Evolutionary conservation across 768 basidiomycete species (phyloP).

Genomic region (Auricularia sp.): DNA sequence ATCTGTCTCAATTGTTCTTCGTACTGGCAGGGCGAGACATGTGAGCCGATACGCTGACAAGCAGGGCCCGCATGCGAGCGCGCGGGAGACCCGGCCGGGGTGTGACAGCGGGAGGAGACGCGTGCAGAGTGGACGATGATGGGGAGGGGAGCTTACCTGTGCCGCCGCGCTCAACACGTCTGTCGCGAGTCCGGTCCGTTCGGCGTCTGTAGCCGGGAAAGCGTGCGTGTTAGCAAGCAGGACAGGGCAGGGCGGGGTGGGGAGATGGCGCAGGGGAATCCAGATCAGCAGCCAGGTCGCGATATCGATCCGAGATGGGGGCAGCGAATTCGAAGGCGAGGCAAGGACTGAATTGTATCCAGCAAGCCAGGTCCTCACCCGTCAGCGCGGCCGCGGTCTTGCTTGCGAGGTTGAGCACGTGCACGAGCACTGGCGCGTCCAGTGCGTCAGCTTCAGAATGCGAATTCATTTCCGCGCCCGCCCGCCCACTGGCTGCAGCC

Average conservation of each 20-base stretch:
- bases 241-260: not conserved
- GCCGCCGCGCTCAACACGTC: conserved; percentile 64
- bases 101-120: not conserved
- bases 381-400: conserved; percentile 67
- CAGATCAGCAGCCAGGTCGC: not conserved
- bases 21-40: conserved; percentile 35
- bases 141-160: conserved; percentile 36
- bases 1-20: conserved; percentile 59
- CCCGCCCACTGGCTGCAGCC: not conserved
- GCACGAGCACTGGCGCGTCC: conserved; percentile 48
- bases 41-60: not conserved
- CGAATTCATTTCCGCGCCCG: conserved; percentile 8
- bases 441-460: conserved; percentile 14
- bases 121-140: too few species aligned
- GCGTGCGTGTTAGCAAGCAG: conserved; percentile 1
- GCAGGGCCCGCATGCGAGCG: not conserved
- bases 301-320: not conserved
- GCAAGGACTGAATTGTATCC: not conserved
- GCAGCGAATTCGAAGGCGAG: not conserved
- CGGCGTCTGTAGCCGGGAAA: conserved; percentile 38
- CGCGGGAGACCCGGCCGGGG: not conserved
- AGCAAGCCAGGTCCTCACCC: conserved; percentile 32
- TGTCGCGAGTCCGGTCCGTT: conserved; percentile 53
- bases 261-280: not conserved
- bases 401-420: conserved; percentile 71